Percentiles rank a stretch among this genome's conserved stretches.
phyloP scores from a whole-genome alignment of 2,329 filamentous ascomycete genomes.

The Teratosphaeria zuluensis region DNA sequence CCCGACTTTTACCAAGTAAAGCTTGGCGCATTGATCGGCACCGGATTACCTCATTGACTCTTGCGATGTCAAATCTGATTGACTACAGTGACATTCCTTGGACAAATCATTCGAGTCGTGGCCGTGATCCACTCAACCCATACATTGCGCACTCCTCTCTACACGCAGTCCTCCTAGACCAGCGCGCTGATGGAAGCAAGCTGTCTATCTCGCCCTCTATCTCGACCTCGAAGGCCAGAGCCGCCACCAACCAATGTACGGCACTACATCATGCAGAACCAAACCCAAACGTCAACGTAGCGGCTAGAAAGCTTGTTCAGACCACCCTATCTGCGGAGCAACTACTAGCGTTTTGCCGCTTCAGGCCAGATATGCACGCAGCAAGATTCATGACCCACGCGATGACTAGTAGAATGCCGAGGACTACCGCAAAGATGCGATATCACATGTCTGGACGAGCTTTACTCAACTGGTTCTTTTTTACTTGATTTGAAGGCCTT shows the following conservation, averaged over 20 bases:
- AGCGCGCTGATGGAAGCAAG: background rate
- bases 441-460: background rate
- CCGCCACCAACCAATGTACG: background rate
- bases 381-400: background rate
- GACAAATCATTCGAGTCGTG: too few relatives aligned
- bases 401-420: background rate
- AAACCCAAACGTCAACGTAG: background rate
- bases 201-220: too few relatives aligned
- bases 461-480: too few relatives aligned
- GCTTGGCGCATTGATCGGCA: too few relatives aligned
- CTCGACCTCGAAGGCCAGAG: background rate
- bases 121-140: too few relatives aligned
- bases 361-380: background rate
- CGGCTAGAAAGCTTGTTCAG: background rate
- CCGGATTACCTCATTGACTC: too few relatives aligned
- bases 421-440: background rate
- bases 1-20: too few relatives aligned
- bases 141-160: too few relatives aligned
- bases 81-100: too few relatives aligned
- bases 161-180: too few relatives aligned
- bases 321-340: background rate
- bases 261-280: background rate
- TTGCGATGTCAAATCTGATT: too few relatives aligned
- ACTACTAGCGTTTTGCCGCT: background rate
- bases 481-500: too few relatives aligned